Evolutionary conservation across 805 yeast genomes (phyloP), one percentile per base, ranked within the genome.

Genomic region (Myxozyma kluyveri): DNA sequence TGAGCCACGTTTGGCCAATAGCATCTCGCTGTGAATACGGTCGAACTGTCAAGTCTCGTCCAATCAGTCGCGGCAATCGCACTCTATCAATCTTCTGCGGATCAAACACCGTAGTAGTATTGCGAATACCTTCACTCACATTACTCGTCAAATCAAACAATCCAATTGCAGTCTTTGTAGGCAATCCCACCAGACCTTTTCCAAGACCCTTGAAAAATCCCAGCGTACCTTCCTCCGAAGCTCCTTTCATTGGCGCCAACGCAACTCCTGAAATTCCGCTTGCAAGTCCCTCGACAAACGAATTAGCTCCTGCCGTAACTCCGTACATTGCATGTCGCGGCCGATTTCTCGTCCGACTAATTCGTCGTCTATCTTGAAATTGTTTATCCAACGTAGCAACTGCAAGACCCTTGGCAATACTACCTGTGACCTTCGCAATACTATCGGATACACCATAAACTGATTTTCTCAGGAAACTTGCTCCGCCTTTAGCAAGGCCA

Each of bases 161-260:
- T 10, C 99, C 99, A 61, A 91, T 89, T 0, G 96, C 96, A 0
- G 98, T 88, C 72, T 93, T 93, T 0, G 99, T 90, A 0, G 99
- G 99, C 27, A 95, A 71, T 0, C 99, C 99, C 50, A 93, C 80
- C n/a, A 95, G 65, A 10, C 99, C 99, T 63, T 84, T 86, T 3
- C 99, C 99, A 2, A 93, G 65, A 1, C 99, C 99, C 65, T 83
- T 88, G 71, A 93, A 81, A 67, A 93, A 91, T 0, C 99, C 99
- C 2, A 82, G 73, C 0, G 98, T 82, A 3, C 99, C 99, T 35
- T 84, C 95, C 48, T 79, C 75, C n/a, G 78, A 75, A 0, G 96
- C 96, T 5, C 98, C 99, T 61, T 85, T 84, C 52, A 87, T 77
- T 1, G 99, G 99, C 5, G 91, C 93, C 27, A 82, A 72, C 0